Evolutionary conservation across 768 basidiomycete species (phyloP), one percentile per base, ranked within the genome.

Genomic region (Coprinopsis marcescibilis): DNA sequence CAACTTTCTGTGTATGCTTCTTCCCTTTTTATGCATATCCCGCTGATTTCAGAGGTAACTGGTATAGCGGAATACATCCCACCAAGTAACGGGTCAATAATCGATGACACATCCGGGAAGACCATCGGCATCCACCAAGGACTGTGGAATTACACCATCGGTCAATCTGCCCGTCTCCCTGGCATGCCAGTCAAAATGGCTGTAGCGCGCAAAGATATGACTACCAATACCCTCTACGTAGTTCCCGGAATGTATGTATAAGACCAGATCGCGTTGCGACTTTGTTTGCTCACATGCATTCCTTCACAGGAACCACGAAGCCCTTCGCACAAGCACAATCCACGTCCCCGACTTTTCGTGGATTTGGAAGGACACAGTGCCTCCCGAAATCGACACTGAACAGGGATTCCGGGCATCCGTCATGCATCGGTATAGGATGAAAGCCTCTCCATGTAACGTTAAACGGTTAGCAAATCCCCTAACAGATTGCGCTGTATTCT

Each of bases 131-230:
- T 63, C 33, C 94, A 97, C 57, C 49, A 69, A 1, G 94, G 94
- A 0, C 63, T 93, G 0, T 94, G 89, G 88, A 75, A 72, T 17
- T 92, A 80, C 57, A 95, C 93, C 1, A 71, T 96, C 36, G 94
- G 94, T 2, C 85, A 98, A 61, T 76, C 80, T 24, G 82, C 85
- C 1, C 76, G 77, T 36, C 60, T 95, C 17, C 59, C 65, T 1
- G 89, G 91, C 1, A 68, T 81, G 67, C 61, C 65, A 1, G 58
- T 74, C 41, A 77, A 72, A 57, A 74, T 84, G 69, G 94, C 82
- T 52, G 88, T 96, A 3, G 79, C 79, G 0, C 61, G 65, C 29
- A 98, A 97, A 60, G 81, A 91, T 51, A 51, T 63, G 2, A 55
- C 60, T 10, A 63, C 55, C 11, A 90, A 95, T 58, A 72, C 71